Conservation (phyloP, 176 grass and related monocot species). For the Thinopyrum elongatum region DNA sequence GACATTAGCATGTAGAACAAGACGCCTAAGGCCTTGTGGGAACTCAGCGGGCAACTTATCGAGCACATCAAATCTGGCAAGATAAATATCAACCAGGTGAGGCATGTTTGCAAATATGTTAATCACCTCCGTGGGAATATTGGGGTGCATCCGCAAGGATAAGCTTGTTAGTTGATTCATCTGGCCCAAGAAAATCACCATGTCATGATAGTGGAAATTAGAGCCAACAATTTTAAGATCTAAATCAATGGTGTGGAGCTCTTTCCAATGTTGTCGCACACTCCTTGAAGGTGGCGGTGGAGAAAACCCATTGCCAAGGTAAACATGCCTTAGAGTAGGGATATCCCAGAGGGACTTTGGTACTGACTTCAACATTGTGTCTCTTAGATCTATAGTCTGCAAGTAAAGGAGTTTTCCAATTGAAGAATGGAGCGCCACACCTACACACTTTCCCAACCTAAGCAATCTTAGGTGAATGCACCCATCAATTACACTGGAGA, state of each 20-base stretch:
- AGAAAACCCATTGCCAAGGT: background rate
- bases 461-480: background rate
- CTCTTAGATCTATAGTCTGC: background rate
- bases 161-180: background rate
- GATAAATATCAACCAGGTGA: background rate
- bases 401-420: background rate
- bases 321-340: background rate
- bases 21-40: background rate
- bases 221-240: rapidly evolving
- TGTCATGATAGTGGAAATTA: too few species aligned
- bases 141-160: rapidly evolving
- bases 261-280: too few species aligned
- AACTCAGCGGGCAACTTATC: background rate
- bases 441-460: background rate
- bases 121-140: background rate
- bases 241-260: too few species aligned
- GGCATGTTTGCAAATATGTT: background rate
- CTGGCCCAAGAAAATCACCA: too few species aligned
- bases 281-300: too few species aligned
- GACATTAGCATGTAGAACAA: rapidly evolving
- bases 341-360: conserved; percentile 38
- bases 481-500: background rate
- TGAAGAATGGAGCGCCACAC: background rate
- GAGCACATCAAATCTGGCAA: background rate
- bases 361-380: background rate